A percentile compares a stretch with the other conserved stretches of the same genome.
Evolutionary conservation across 2,329 filamentous ascomycete species (phyloP).

Genomic region (Cercospora zeae-maydis): DNA sequence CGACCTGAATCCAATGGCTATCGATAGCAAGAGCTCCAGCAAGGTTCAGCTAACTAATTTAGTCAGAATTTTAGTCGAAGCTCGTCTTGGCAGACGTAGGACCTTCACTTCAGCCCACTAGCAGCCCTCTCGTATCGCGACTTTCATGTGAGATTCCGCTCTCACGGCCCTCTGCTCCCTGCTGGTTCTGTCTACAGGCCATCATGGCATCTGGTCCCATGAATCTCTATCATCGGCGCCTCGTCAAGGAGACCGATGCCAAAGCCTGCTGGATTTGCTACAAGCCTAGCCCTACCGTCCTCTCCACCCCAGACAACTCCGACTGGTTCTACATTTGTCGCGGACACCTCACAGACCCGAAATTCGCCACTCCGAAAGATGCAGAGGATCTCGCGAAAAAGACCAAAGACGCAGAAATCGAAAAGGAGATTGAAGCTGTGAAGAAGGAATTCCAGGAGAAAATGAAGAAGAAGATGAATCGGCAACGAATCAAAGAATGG

Average conservation of each 20-base stretch:
- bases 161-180: conserved; percentile 15
- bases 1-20: not conserved
- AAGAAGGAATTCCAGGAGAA: conserved; percentile 52
- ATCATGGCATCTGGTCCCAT: conserved; percentile 60
- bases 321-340: conserved; percentile 85
- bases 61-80: not conserved
- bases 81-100: conserved; percentile 1
- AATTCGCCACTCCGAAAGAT: conserved; percentile 72
- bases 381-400: conserved; percentile 57
- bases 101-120: conserved; percentile 5
- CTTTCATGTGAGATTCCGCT: conserved; percentile 1
- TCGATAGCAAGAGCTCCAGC: not conserved
- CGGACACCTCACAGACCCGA: conserved; percentile 73
- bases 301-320: conserved; percentile 87
- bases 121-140: conserved; percentile 9
- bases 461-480: conserved; percentile 43
- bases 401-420: conserved; percentile 52
- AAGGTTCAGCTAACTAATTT: not conserved
- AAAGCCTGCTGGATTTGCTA: conserved; percentile 90
- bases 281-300: conserved; percentile 79
- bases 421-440: conserved; percentile 48
- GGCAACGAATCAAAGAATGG: conserved; percentile 39
- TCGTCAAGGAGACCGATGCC: conserved; percentile 76
- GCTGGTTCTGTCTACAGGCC: not conserved
- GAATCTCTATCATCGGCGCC: conserved; percentile 81